Conservation (phyloP, 441 rosid species). For the Populus hybrid region DNA sequence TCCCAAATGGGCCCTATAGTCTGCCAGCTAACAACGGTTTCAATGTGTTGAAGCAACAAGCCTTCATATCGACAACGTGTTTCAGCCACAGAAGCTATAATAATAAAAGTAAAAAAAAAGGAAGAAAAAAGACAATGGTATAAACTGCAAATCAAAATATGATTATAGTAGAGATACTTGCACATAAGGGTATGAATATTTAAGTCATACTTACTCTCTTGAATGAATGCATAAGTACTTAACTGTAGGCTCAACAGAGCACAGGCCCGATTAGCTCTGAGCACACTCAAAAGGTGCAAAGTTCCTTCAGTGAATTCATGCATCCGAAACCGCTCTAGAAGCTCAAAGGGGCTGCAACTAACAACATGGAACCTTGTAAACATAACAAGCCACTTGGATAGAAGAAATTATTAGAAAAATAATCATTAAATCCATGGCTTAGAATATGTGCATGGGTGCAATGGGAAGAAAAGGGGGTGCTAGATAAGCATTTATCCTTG, state of each 20-base stretch:
- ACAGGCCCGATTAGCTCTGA: conserved; percentile 49
- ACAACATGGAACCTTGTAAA: conserved; percentile 17
- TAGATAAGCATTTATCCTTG: not conserved
- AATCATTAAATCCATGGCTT: not conserved
- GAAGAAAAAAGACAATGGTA: too few species aligned
- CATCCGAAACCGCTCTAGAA: conserved; percentile 74
- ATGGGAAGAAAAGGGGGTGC: not conserved
- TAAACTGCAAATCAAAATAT: too few species aligned
- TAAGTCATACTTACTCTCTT: not conserved
- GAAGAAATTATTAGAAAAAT: not conserved
- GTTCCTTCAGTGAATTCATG: conserved; percentile 85
- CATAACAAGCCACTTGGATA: not conserved
- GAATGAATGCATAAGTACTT: not conserved
- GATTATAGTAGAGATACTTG: not conserved
- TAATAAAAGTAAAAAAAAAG: too few species aligned
- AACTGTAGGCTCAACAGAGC: conserved; percentile 23
- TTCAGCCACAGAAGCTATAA: too few species aligned
- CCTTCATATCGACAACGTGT: too few species aligned
- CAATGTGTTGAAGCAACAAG: too few species aligned
- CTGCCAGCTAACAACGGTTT: too few species aligned
- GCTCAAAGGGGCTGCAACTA: conserved; percentile 72
- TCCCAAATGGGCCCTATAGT: too few species aligned
- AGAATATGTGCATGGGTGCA: not conserved
- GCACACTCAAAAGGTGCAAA: conserved; percentile 85
- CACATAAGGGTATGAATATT: not conserved